These are phyloP conservation scores for Colletotrichum sansevieriae DNA, from an alignment of 2,329 filamentous ascomycete species.

Conservation along the genomic window DNA sequence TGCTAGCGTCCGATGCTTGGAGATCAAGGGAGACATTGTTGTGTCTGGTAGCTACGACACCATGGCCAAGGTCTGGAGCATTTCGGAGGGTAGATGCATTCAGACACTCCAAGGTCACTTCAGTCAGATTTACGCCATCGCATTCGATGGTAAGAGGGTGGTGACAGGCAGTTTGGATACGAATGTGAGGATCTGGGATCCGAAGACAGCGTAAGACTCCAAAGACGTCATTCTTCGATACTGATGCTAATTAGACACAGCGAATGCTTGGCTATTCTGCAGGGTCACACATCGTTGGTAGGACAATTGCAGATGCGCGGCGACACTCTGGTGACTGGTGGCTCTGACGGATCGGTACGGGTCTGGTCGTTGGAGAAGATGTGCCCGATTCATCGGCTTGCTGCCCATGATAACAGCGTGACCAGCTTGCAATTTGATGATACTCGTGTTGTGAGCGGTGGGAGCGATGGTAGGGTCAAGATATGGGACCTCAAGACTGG, in stretches of 20 bases:
- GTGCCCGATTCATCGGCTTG: conserved; percentile 91
- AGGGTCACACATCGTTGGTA: conserved; percentile 96
- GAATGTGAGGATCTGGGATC: conserved; percentile 97
- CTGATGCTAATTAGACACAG: conserved; percentile 56
- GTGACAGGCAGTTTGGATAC: conserved; percentile 97
- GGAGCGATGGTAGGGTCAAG: conserved; percentile 97
- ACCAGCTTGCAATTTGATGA: conserved; percentile 98
- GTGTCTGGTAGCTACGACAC: conserved; percentile 99
- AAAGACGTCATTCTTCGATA: not conserved
- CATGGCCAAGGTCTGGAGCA: conserved; percentile 97
- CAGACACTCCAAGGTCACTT: conserved; percentile 94
- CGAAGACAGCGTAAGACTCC: conserved; percentile 78
- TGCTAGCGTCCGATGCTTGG: conserved; percentile 93
- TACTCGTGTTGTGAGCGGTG: conserved; percentile 93
- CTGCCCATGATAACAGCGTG: conserved; percentile 98
- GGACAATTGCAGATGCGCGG: conserved; percentile 96
- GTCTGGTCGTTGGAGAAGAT: conserved; percentile 96
- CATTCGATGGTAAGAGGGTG: conserved; percentile 92
- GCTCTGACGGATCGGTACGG: conserved; percentile 93
- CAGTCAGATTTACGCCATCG: conserved; percentile 98
- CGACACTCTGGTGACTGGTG: conserved; percentile 94
- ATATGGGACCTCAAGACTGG: conserved; percentile 98
- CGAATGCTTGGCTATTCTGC: conserved; percentile 89
- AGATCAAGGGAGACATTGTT: conserved; percentile 95
- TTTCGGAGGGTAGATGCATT: conserved; percentile 92